A percentile compares a stretch with the other conserved stretches of the same genome.
Conservation (phyloP, 108 stramenopile species). For the Mediolabrus comicus region DNA sequence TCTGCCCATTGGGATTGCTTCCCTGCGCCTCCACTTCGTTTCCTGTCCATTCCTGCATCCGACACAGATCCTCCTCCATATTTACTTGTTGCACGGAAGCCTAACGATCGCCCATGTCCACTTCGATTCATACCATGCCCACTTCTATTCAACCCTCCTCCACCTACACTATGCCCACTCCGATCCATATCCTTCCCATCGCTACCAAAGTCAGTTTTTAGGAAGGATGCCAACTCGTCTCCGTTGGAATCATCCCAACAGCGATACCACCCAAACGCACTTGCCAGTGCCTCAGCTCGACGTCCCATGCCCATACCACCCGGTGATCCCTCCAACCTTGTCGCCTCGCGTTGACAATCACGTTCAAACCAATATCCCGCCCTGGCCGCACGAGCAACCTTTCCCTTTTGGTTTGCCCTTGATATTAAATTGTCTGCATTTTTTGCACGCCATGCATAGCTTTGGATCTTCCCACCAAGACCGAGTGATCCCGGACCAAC, state of each 20-base stretch:
- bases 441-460: conserved; percentile 84
- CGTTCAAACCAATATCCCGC: conserved; percentile 84
- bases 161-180: conserved; percentile 39
- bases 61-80: conserved; percentile 32
- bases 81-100: conserved; percentile 66
- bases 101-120: conserved; percentile 72
- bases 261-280: conserved; percentile 90
- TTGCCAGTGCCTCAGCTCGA: conserved; percentile 79
- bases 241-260: conserved; percentile 82
- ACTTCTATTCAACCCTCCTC: conserved; percentile 45
- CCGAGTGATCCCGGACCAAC: conserved; percentile 74
- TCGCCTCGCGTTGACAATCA: conserved; percentile 75
- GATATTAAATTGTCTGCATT: conserved; percentile 83
- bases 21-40: conserved; percentile 33
- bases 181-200: conserved; percentile 49
- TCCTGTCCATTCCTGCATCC: conserved; percentile 38
- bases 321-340: conserved; percentile 52
- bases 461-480: conserved; percentile 77
- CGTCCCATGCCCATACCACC: conserved; percentile 69
- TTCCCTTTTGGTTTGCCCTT: conserved; percentile 67
- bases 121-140: conserved; percentile 61
- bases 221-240: conserved; percentile 52
- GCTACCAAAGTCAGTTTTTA: conserved; percentile 34
- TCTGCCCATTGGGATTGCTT: conserved; percentile 64
- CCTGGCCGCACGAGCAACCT: conserved; percentile 76